phyloP scores from a whole-genome alignment of 345 rosid species.

The Sonneratia alba region DNA sequence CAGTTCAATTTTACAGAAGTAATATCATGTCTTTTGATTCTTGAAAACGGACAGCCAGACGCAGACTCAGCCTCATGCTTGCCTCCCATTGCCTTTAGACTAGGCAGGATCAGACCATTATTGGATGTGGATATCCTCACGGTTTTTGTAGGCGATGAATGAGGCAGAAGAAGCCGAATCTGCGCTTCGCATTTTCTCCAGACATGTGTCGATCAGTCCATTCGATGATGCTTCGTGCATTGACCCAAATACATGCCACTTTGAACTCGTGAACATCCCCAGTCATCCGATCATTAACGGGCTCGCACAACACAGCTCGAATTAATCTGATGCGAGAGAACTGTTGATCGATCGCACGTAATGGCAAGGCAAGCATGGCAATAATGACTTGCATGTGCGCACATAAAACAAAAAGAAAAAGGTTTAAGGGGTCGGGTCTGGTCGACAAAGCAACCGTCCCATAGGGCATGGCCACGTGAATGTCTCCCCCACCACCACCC shows the following conservation, averaged over 20 bases:
- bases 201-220: too few species aligned
- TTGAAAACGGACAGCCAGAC: neutral
- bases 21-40: neutral
- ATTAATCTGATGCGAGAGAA: too few species aligned
- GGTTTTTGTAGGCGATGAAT: neutral
- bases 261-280: too few species aligned
- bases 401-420: neutral
- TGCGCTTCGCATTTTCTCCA: neutral
- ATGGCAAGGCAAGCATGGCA: too few species aligned
- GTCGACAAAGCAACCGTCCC: conserved; percentile 15
- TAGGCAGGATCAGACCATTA: neutral
- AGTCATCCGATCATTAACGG: too few species aligned
- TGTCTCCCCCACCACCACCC: neutral
- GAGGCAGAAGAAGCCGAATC: neutral
- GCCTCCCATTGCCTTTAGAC: neutral
- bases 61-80: neutral
- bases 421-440: neutral
- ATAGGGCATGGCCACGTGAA: conserved; percentile 18
- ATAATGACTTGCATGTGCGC: too few species aligned
- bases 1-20: neutral
- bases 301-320: too few species aligned
- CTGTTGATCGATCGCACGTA: too few species aligned
- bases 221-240: too few species aligned
- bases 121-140: neutral
- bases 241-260: too few species aligned